phyloP scores from a whole-genome alignment of 768 basidiomycete genomes.

The Tylopilus rubrobrunneus region DNA sequence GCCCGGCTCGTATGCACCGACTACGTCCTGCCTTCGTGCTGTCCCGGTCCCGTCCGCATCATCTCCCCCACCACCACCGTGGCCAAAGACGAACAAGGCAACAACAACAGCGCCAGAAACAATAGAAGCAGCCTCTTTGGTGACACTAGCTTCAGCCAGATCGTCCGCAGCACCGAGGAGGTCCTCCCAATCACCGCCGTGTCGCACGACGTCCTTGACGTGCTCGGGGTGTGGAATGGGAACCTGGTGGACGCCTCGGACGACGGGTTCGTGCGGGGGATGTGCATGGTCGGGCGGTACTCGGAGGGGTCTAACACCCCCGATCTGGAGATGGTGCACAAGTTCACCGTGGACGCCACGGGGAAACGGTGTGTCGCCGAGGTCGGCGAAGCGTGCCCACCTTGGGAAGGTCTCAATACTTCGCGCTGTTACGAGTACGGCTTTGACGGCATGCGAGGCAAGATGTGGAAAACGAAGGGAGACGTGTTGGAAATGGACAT shows the following conservation, averaged over 20 bases:
- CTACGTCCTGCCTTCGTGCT: conserved; percentile 4
- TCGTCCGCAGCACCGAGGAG: conserved; percentile 4
- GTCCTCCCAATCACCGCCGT: conserved; percentile 8
- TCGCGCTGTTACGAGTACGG: neutral
- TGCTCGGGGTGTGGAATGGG: conserved; percentile 10
- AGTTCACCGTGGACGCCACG: conserved; percentile 18
- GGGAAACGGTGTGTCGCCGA: conserved; percentile 7
- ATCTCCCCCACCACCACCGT: too few species aligned
- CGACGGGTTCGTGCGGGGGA: conserved; percentile 15
- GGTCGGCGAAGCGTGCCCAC: conserved; percentile 13
- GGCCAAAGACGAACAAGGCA: neutral
- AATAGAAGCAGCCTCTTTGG: neutral
- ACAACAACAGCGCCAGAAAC: neutral
- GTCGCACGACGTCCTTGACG: conserved; percentile 10
- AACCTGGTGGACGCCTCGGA: conserved; percentile 15
- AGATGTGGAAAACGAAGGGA: conserved; percentile 11
- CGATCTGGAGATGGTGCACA: conserved; percentile 1
- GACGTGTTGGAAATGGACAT: neutral
- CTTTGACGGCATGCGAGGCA: conserved; percentile 13
- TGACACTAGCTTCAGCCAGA: neutral
- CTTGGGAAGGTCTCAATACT: conserved; percentile 2
- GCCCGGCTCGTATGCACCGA: conserved; percentile 16
- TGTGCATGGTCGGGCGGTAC: conserved; percentile 1
- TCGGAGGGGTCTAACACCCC: neutral
- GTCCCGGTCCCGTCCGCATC: neutral